A percentile compares a stretch with the other conserved stretches of the same genome.
Conservation (phyloP, 2,329 filamentous ascomycete genomes). For the Pochonia chlamydosporia region DNA sequence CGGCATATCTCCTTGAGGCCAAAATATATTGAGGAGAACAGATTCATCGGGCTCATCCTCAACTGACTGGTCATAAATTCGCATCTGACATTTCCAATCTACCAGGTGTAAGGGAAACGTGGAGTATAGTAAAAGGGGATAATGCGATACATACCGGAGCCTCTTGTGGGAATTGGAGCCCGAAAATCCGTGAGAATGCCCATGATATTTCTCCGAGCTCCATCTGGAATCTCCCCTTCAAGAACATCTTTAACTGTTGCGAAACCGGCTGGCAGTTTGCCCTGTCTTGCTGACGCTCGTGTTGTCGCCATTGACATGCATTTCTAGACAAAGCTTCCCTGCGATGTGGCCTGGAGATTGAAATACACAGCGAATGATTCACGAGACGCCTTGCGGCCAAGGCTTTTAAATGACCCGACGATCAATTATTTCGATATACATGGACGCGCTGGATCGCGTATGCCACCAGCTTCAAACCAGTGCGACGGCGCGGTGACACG, state of each 20-base stretch:
- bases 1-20: constrained; percentile 43
- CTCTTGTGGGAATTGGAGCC: constrained; percentile 42
- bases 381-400: not conserved
- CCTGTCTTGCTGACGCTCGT: constrained; percentile 1
- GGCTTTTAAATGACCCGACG: not conserved
- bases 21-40: constrained; percentile 56
- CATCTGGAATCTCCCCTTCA: constrained; percentile 25
- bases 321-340: not conserved
- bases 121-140: not conserved
- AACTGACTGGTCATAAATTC: constrained; percentile 53
- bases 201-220: constrained; percentile 50
- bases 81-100: constrained; percentile 58
- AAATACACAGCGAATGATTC: not conserved
- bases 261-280: constrained; percentile 17
- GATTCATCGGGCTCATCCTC: constrained; percentile 33
- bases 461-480: not conserved
- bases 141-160: constrained; percentile 38
- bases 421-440: not conserved
- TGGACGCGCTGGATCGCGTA: not conserved
- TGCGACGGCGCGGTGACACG: not conserved
- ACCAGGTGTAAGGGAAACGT: constrained; percentile 1
- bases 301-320: constrained; percentile 8
- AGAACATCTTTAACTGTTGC: constrained; percentile 35
- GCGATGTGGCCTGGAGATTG: too few relatives aligned
- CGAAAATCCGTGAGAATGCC: constrained; percentile 66